These are phyloP conservation scores for Candida gorgasii DNA, from an alignment of 805 yeast genomes.

Conservation along the genomic window DNA sequence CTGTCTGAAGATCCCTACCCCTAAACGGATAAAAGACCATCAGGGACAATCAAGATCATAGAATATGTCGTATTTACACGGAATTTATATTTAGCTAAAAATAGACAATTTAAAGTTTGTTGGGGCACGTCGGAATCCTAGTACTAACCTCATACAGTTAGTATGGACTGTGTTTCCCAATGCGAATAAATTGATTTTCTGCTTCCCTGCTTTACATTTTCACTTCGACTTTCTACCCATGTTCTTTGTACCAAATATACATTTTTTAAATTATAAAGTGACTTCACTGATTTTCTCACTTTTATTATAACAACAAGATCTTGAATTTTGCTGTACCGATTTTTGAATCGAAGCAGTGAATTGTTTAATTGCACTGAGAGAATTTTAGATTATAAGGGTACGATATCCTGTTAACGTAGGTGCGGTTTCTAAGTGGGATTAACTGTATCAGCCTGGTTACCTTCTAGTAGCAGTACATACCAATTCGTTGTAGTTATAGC, in stretches of 20 bases:
- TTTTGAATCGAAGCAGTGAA: constrained; percentile 5
- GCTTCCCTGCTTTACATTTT: constrained; percentile 1
- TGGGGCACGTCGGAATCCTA: too few species aligned
- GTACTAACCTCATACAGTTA: too few species aligned
- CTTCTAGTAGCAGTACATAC: too few species aligned
- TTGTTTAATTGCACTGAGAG: constrained; percentile 6
- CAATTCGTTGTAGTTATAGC: too few species aligned
- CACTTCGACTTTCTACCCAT: constrained; percentile 4
- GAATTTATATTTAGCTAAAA: too few species aligned
- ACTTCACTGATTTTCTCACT: constrained; percentile 6
- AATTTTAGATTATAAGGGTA: constrained; percentile 7
- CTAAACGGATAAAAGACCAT: too few species aligned
- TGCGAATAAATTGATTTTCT: constrained; percentile 4
- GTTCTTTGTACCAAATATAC: constrained; percentile 5
- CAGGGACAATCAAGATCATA: too few species aligned
- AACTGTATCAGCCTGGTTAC: too few species aligned
- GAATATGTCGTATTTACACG: too few species aligned
- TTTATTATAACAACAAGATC: neutral
- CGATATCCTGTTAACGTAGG: constrained; percentile 9
- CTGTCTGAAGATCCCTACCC: too few species aligned
- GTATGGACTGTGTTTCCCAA: neutral
- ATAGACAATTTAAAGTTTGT: too few species aligned
- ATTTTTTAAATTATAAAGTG: constrained; percentile 5
- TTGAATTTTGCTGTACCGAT: constrained; percentile 7
- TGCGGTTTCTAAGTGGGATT: constrained; percentile 8